Base-by-base conservation (phyloP, 805 yeast genomes). In the Myxozyma neotropica region DNA sequence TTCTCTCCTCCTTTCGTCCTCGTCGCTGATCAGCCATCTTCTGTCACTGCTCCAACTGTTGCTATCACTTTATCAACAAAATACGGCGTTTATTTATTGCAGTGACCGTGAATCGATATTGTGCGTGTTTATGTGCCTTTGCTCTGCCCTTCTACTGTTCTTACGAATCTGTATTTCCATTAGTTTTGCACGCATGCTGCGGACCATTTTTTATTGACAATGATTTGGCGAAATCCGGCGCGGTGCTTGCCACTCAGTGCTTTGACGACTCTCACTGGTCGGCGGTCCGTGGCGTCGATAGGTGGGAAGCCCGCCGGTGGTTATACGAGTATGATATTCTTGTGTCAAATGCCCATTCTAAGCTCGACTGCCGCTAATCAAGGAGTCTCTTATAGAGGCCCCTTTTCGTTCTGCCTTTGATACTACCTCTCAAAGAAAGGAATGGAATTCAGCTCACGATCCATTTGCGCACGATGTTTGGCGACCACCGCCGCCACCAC, bases 221-320 rank as follows among this genome's bases (percentile, higher is more conserved):
- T 48, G 53, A 48, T 35, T 38, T 24, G 29, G 53, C 53, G 43
- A 33, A 35, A 48, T 21, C 26, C 43, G 12, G 44, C 53, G 26
- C 38, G 23, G 43, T 33, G 53, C 12, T 17, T 27, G 5, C 13
- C 24, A 33, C 53, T 38, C 33, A 35, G 29, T 26, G 43, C 53
- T 19, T 23, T 36, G 13, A 39, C 43, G 53, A 36, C 15, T 10
- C 13, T 46, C 8, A n/a, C 43, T 7, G 43, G 43, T n/a, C 53
- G 53, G 42, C 53, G 53, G n/a, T 48, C 35, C 21, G 43, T 19
- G 7, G 43, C 43, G 1, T 36, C 53, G 21, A 27, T 48, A 23
- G 43, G 38, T 26, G 17, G 19, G 15, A 48, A 48, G 13, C 29
- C 46, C 15, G 29, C 29, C 7, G 29, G 46, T 23, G 21, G 21